Conservation (phyloP, 768 basidiomycete species). For the Mycena galericulata region DNA sequence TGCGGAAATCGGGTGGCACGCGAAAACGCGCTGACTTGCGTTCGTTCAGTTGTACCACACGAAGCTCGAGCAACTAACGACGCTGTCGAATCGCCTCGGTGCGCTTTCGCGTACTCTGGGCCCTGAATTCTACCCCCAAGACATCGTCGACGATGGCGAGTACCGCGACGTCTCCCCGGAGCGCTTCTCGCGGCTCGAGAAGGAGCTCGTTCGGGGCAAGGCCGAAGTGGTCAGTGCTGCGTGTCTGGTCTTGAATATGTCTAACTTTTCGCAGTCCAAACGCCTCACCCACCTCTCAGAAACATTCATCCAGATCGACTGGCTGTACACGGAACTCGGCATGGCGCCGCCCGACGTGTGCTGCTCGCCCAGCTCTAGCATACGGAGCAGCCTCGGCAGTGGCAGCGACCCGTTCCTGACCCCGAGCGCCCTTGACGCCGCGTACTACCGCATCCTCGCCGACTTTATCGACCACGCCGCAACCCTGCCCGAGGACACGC, state of each 20-base stretch:
- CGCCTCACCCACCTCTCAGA: slow-evolving; percentile 73
- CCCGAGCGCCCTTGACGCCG: slow-evolving; percentile 47
- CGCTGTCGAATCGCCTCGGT: slow-evolving; percentile 75
- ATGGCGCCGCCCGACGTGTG: slow-evolving; percentile 60
- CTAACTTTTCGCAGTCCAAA: slow-evolving; percentile 62
- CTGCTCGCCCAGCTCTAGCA: slow-evolving; percentile 26
- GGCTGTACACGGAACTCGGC: slow-evolving; percentile 86
- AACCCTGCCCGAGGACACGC: slow-evolving; percentile 46
- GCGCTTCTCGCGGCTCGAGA: slow-evolving; percentile 83
- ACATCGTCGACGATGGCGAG: slow-evolving; percentile 61
- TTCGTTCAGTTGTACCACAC: slow-evolving; percentile 75
- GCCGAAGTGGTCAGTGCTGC: slow-evolving; percentile 80
- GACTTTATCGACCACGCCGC: slow-evolving; percentile 58
- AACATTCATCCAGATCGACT: slow-evolving; percentile 82
- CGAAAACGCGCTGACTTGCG: slow-evolving; percentile 15
- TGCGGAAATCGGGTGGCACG: slow-evolving; percentile 46
- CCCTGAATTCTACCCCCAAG: slow-evolving; percentile 65
- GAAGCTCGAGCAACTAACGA: slow-evolving; percentile 80
- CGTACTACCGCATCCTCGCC: slow-evolving; percentile 71
- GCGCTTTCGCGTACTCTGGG: slow-evolving; percentile 72
- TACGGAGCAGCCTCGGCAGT: slow-evolving; percentile 26
- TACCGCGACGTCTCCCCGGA: slow-evolving; percentile 84
- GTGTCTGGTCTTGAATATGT: not conserved
- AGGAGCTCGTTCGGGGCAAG: slow-evolving; percentile 87
- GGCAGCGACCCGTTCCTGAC: slow-evolving; percentile 35